Evolutionary conservation across 352 stramenopile genomes (phyloP).

Genomic region (Pythium insidiosum): DNA sequence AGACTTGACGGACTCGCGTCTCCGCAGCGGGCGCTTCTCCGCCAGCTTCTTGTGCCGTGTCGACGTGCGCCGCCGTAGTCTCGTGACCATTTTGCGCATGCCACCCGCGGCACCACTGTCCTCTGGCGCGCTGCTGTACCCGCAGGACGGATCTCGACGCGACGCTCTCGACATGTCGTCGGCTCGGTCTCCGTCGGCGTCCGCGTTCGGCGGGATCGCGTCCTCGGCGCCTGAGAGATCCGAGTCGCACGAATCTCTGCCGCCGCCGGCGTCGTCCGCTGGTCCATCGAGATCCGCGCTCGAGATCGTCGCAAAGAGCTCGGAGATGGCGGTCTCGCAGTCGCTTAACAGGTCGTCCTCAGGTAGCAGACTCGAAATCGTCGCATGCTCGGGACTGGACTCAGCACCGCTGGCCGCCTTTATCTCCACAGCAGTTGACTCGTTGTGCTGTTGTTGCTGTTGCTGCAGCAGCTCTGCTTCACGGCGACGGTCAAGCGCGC

Average conservation of each 20-base stretch:
- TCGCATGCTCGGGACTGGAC: neutral
- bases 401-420: neutral
- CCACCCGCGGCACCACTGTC: constrained; percentile 3
- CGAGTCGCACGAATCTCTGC: constrained; percentile 27
- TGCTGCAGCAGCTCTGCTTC: constrained; percentile 6
- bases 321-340: constrained; percentile 51
- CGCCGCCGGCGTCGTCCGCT: constrained; percentile 6
- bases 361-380: neutral
- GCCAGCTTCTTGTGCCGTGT: no score
- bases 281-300: constrained; percentile 12
- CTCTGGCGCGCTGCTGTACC: constrained; percentile 28
- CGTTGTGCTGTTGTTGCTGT: neutral
- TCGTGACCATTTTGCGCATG: no score
- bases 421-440: neutral
- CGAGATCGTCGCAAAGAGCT: constrained; percentile 33
- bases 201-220: constrained; percentile 35
- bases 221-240: constrained; percentile 62
- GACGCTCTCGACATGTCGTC: neutral
- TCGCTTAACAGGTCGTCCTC: constrained; percentile 37
- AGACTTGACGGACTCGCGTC: no score
- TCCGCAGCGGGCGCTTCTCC: no score
- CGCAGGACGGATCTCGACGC: neutral
- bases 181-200: constrained; percentile 1
- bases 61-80: no score
- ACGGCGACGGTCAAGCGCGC: constrained; percentile 18